These are phyloP conservation scores for Umbellularia californica DNA, from an alignment of 164 flowering plant species.

Conservation along the genomic window DNA sequence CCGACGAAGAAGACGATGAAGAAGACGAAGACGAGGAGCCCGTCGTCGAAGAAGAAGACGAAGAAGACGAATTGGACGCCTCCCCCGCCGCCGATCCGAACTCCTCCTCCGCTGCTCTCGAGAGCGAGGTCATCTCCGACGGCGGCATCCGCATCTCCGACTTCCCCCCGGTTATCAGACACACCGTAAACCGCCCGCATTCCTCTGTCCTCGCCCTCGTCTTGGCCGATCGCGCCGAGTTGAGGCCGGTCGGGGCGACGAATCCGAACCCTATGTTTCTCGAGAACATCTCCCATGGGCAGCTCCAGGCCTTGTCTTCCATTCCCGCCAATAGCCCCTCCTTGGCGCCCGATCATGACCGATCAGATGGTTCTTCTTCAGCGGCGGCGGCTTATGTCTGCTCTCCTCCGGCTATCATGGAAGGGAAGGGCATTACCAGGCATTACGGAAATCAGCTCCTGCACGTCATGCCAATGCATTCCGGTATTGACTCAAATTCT, in stretches of 20 bases:
- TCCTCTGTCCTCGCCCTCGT: slow-evolving; percentile 57
- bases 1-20: slow-evolving; percentile 6
- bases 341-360: slow-evolving; percentile 41
- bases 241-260: not conserved
- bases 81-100: not conserved
- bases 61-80: slow-evolving; percentile 12
- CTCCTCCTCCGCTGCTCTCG: slow-evolving; percentile 3
- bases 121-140: slow-evolving; percentile 43
- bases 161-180: slow-evolving; percentile 69
- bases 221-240: slow-evolving; percentile 45
- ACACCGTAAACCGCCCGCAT: slow-evolving; percentile 61
- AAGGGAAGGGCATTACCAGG: slow-evolving; percentile 75
- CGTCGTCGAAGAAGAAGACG: slow-evolving; percentile 4
- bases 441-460: slow-evolving; percentile 40
- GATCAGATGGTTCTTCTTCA: slow-evolving; percentile 17
- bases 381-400: slow-evolving; percentile 38
- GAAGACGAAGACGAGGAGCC: slow-evolving; percentile 10
- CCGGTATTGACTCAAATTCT: slow-evolving; percentile 41
- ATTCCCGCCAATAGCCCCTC: slow-evolving; percentile 52
- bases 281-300: slow-evolving; percentile 91
- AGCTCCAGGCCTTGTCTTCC: slow-evolving; percentile 78
- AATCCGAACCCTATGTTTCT: slow-evolving; percentile 14
- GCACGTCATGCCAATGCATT: slow-evolving; percentile 81
- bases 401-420: slow-evolving; percentile 67
- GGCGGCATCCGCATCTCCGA: slow-evolving; percentile 46